Conservation (phyloP, 257 asterid genomes). For the Buddleja alternifolia region DNA sequence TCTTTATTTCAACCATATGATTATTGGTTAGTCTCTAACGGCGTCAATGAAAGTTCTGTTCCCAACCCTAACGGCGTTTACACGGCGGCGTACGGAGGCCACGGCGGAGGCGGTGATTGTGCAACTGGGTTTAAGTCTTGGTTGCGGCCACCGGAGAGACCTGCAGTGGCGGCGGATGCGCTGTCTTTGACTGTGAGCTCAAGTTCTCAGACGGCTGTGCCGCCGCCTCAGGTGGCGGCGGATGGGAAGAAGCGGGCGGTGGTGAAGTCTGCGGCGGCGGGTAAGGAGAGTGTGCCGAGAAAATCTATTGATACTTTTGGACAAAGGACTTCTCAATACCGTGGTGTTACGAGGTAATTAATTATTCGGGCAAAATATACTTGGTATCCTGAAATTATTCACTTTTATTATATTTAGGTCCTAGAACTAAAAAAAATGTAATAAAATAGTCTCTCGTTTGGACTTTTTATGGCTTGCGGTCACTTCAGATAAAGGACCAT, state of each 20-base stretch:
- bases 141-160: slow-evolving; percentile 49
- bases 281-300: slow-evolving; percentile 51
- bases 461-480: too few species aligned
- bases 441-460: too few species aligned
- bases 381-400: too few species aligned
- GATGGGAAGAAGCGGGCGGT: slow-evolving; percentile 56
- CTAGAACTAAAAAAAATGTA: too few species aligned
- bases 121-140: slow-evolving; percentile 56
- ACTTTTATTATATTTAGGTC: too few species aligned
- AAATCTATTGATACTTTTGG: slow-evolving; percentile 83
- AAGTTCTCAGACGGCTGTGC: slow-evolving; percentile 29
- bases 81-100: slow-evolving; percentile 32
- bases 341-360: slow-evolving; percentile 82
- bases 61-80: slow-evolving; percentile 27
- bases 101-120: slow-evolving; percentile 37
- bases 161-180: slow-evolving; percentile 38
- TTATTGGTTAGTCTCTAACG: slow-evolving; percentile 17
- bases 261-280: slow-evolving; percentile 28
- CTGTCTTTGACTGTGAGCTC: slow-evolving; percentile 58
- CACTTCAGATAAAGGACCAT: too few species aligned
- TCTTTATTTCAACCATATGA: slow-evolving; percentile 41
- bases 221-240: slow-evolving; percentile 31
- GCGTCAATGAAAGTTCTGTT: not conserved
- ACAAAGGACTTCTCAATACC: slow-evolving; percentile 83
- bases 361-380: too few species aligned